Percentiles rank a stretch among this genome's conserved stretches.
phyloP scores from a whole-genome alignment of 2,329 filamentous ascomycete species.

The Xylaria sp. region DNA sequence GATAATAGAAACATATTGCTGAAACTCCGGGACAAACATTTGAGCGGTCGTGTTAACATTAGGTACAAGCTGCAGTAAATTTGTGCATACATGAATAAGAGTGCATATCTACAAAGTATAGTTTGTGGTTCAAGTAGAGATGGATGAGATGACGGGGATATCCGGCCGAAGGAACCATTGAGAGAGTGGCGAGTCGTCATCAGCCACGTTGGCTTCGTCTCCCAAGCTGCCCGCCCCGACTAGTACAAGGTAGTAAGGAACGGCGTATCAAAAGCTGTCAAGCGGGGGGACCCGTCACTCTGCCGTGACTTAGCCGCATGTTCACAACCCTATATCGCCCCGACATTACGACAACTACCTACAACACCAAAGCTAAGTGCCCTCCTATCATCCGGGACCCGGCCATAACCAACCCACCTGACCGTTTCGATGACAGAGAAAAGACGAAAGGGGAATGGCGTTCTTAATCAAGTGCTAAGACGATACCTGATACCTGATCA shows the following conservation, averaged over 20 bases:
- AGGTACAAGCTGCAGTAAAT: neutral
- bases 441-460: too few species aligned
- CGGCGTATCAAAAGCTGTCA: conserved; percentile 6
- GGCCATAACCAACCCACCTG: neutral
- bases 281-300: neutral
- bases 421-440: neutral
- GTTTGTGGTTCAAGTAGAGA: too few species aligned
- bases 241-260: neutral
- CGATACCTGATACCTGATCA: too few species aligned
- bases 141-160: neutral
- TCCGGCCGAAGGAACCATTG: neutral
- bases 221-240: conserved; percentile 5
- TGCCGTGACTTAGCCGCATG: neutral
- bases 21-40: too few species aligned
- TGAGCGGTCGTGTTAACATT: neutral
- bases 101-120: neutral
- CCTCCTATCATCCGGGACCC: neutral
- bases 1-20: too few species aligned
- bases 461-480: too few species aligned
- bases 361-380: neutral
- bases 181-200: conserved; percentile 16
- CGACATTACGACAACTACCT: neutral
- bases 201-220: conserved; percentile 21
- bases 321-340: neutral
- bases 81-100: neutral